Base-by-base conservation (phyloP, 2,329 filamentous ascomycete genomes). In the Rutstroemia sydowiana region DNA sequence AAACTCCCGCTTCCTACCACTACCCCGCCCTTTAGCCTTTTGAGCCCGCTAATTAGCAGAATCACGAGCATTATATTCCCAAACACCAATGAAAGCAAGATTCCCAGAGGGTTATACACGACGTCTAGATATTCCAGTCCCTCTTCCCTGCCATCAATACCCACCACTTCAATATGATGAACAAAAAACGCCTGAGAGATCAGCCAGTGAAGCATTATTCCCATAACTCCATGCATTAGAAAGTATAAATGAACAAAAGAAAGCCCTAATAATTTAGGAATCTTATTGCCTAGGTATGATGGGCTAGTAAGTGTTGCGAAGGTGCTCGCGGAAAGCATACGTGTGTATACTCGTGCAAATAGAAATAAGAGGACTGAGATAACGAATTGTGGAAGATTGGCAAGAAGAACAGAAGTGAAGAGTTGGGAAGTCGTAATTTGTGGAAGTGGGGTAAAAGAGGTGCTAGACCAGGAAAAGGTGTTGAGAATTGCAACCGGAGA, bases 341-440 rank as follows among this genome's bases (percentile, higher is more conserved):
- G 65, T 0, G 73, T 80, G 20, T 73, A 65, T 6, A 77, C 60
- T 2, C 60, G 60, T 56, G 76, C 77, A 58, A 70, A 69, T 1
- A 64, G 59, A 3, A 76, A 60, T 57, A 78, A 77, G 1, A 73
- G 44, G n/a, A 73, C 59, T 0, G 72, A 75, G 0, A 76, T 53
- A 3, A 77, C 48, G 0, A 75, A 48, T 55, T 79, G 76, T 1
- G 74, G 73, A 0, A 67, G 23, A 55, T 79, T 79, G 32, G 69
- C 71, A 0, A 76, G 18, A 16, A 75, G 61, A 13, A 55, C 45
- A 16, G 57, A 47, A 11, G 40, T 23, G 5, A 56, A 39, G 10
- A 57, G 51, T 44, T 52, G 53, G 1, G 39, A 32, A 28, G 53
- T 56, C n/a, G 48, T 45, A 8, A 45, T 39, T 10, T 18, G 6